Evolutionary conservation across 2,329 filamentous ascomycete species (phyloP), one percentile per base, ranked within the genome.

Genomic region (Phaeosphaeriaceae sp.): DNA sequence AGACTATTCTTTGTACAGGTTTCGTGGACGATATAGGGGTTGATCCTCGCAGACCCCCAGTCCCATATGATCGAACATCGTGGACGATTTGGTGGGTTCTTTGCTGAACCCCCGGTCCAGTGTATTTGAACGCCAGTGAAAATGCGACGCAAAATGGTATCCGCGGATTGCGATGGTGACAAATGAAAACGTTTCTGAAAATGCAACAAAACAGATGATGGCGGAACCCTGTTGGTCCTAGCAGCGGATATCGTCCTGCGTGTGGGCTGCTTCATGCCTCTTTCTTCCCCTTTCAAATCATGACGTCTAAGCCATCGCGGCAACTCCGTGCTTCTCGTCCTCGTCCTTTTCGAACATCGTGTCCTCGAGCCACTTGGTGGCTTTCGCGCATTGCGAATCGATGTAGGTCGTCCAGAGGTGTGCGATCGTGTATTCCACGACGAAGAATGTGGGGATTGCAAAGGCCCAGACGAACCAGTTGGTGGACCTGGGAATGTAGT

Each of bases 401-500:
- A 85, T 81, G 65, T 83, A 84, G 20, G 75, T 80, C 27, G 82
- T 85, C 83, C 83, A 85, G 52, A 82, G 70, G 60, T 80, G 78
- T 0, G 83, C 83, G 19, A 79, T 76, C 1, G 76, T 71, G 67
- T 85, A 85, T 1, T 83, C 79, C 22, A 84, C 61, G 1, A 60
- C 69, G 42, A 83, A 78, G 73, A 83, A 85, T 7, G 79, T 69
- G 5, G 82, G 74, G 17, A 84, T 80, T n/a, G 79, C 76, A 21
- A 81, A 65, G 2, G 72, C 72, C 55, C 82, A 80, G 13, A 77
- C 64, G 27, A 72, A 61, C 63, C 76, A 74, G 4, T 78, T 73
- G 3, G 72, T 68, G 9, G 77, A 77, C 22, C 80, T 72, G 1
- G 74, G 76, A 19, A 84, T 69, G 73, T 76, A 84, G 49, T 81